Conservation (phyloP, 1,139 yeast species). For the Suhomyces maxii region DNA sequence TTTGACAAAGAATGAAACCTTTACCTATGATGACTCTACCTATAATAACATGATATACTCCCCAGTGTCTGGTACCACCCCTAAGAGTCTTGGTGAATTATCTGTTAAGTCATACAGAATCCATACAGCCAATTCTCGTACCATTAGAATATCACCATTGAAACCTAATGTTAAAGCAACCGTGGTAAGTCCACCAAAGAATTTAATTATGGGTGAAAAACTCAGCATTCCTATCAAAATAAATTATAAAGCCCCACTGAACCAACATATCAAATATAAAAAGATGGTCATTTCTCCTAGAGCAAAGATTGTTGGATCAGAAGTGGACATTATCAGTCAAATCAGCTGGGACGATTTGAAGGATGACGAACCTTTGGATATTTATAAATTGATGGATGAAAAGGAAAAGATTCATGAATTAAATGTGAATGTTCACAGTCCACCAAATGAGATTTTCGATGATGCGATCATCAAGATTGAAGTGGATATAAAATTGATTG, state of each 20-base stretch:
- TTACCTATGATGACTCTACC: conserved; percentile 1
- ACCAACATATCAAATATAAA: conserved; percentile 21
- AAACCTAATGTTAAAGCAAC: conserved; percentile 15
- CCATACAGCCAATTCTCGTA: conserved; percentile 7
- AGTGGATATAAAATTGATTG: conserved; percentile 28
- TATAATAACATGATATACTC: conserved; percentile 2
- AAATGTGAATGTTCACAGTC: conserved; percentile 29
- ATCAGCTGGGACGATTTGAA: conserved; percentile 40
- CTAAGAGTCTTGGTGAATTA: conserved; percentile 1
- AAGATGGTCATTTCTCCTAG: conserved; percentile 23
- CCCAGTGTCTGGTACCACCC: background rate
- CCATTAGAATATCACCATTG: conserved; percentile 17
- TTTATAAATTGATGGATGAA: conserved; percentile 17
- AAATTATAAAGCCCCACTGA: conserved; percentile 17
- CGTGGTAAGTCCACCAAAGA: conserved; percentile 5
- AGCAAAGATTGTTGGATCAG: conserved; percentile 20
- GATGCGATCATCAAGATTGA: conserved; percentile 14
- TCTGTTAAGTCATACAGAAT: conserved; percentile 1
- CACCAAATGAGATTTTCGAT: conserved; percentile 14
- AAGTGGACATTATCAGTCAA: conserved; percentile 24
- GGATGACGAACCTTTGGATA: conserved; percentile 42
- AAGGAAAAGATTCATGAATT: conserved; percentile 17
- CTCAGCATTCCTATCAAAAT: conserved; percentile 23
- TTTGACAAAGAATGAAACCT: conserved; percentile 12
- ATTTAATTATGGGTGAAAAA: conserved; percentile 33